Percentiles rank a stretch among this genome's conserved stretches.
phyloP scores from a whole-genome alignment of 164 flowering plant genomes.

The Piper betle region DNA sequence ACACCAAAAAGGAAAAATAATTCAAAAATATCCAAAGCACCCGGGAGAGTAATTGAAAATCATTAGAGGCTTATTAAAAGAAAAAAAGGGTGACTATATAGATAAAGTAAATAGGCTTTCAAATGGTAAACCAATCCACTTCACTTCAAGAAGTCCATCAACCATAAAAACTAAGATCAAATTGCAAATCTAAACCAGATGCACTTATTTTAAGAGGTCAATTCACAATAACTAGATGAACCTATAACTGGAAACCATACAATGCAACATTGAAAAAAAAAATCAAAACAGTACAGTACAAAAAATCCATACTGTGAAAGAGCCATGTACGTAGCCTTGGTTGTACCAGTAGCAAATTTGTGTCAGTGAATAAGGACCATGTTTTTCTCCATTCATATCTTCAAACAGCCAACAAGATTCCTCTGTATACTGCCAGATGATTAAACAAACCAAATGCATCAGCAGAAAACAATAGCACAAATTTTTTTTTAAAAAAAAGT shows the following conservation, averaged over 20 bases:
- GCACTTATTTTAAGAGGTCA: too few relatives aligned
- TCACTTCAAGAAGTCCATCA: too few relatives aligned
- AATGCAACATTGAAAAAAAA: not conserved
- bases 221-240: not conserved
- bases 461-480: not conserved
- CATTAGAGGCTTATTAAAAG: too few relatives aligned
- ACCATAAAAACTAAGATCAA: too few relatives aligned
- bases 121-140: too few relatives aligned
- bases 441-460: not conserved
- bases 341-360: slow-evolving; percentile 64
- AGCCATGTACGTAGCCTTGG: slow-evolving; percentile 53
- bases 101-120: too few relatives aligned
- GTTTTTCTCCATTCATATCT: slow-evolving; percentile 50
- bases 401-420: slow-evolving; percentile 62
- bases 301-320: slow-evolving; percentile 39
- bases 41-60: too few relatives aligned
- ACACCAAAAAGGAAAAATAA: too few relatives aligned
- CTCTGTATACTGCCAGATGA: slow-evolving; percentile 32
- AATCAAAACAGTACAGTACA: not conserved
- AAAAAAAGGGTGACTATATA: too few relatives aligned
- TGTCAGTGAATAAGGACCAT: slow-evolving; percentile 77
- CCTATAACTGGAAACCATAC: not conserved
- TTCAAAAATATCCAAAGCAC: too few relatives aligned
- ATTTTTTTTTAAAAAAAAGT: too few relatives aligned
- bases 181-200: not conserved